Conservation (phyloP, 192 early-diverging fungal species). For the Glomus cerebriforme region DNA sequence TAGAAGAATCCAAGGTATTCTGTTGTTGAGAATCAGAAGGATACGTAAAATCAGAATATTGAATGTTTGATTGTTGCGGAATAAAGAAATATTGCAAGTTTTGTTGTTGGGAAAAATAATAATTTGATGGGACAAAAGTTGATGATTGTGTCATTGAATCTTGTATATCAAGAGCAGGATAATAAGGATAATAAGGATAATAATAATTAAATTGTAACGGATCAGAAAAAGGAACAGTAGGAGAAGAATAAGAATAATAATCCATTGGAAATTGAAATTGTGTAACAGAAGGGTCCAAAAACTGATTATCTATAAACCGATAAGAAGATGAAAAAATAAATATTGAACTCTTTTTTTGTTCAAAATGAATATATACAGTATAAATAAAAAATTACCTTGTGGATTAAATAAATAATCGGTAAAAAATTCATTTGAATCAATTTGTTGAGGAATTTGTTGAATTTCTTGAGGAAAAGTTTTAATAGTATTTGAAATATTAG, state of each 20-base stretch:
- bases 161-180: neutral
- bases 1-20: neutral
- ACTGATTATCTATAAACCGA: too few relatives aligned
- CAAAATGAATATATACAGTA: too few relatives aligned
- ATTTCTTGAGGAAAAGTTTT: neutral
- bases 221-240: neutral
- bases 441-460: neutral
- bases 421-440: neutral
- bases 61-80: neutral
- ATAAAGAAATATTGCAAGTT: neutral
- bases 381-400: neutral
- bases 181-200: neutral
- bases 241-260: neutral
- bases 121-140: neutral
- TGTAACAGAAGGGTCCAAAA: too few relatives aligned
- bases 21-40: neutral
- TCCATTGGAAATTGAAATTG: too few relatives aligned
- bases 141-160: too few relatives aligned
- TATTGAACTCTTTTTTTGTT: too few relatives aligned
- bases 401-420: neutral
- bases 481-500: neutral
- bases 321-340: neutral
- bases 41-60: neutral
- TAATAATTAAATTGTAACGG: neutral
- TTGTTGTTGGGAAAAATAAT: neutral